phyloP scores from a whole-genome alignment of 176 grass and related monocot genomes.

The Bolboschoenus planiculmis region DNA sequence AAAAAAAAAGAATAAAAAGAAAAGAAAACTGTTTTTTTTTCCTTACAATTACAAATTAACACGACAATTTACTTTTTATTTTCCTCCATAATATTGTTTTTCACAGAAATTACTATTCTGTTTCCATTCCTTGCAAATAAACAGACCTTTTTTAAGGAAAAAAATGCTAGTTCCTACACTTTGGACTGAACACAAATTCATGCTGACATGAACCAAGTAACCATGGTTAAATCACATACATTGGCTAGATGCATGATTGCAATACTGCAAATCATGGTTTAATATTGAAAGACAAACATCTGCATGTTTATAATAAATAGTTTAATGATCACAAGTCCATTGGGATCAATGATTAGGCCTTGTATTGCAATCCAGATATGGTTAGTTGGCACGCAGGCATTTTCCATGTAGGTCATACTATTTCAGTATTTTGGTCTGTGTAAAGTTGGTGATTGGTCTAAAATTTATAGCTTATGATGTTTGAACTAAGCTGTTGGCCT shows the following conservation, averaged over 20 bases:
- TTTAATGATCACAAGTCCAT: not conserved
- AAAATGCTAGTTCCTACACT: not conserved
- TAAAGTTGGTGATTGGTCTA: not conserved
- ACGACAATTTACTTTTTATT: not conserved
- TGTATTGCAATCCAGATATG: slow-evolving; percentile 1
- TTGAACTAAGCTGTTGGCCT: not conserved
- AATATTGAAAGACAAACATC: not conserved
- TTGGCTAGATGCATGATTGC: not conserved
- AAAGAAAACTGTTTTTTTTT: too few relatives aligned
- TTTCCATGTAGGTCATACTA: not conserved
- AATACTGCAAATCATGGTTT: not conserved
- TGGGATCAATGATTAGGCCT: not conserved
- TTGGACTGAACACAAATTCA: not conserved
- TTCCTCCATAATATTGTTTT: not conserved
- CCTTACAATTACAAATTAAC: too few relatives aligned
- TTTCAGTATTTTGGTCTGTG: not conserved
- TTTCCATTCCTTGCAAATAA: not conserved
- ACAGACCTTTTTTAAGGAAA: not conserved
- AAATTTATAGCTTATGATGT: slow-evolving; percentile 1
- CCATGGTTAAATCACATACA: not conserved
- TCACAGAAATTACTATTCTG: not conserved
- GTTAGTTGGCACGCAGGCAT: slow-evolving; percentile 10
- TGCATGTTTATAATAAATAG: not conserved
- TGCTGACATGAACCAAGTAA: too few relatives aligned
- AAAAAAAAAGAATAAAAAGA: too few relatives aligned